Evolutionary conservation across 768 basidiomycete genomes (phyloP).

Genomic region (Ramaria sp.): DNA sequence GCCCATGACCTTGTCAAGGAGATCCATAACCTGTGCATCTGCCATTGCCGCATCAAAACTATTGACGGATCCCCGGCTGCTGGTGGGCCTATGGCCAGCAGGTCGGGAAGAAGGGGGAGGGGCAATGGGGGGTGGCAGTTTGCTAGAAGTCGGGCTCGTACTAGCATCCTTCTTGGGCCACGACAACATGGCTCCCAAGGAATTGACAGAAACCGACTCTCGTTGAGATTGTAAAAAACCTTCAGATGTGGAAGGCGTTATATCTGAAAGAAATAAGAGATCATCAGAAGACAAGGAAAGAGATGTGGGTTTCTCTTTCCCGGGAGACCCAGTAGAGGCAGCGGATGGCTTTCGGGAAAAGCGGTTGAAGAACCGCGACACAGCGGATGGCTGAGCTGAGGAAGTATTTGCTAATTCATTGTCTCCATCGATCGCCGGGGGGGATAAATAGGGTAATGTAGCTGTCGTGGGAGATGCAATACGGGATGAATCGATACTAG

Average conservation of each 20-base stretch:
- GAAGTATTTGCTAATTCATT: slow-evolving; percentile 9
- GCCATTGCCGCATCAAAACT: background rate
- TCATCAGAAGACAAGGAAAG: slow-evolving; percentile 70
- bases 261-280: slow-evolving; percentile 68
- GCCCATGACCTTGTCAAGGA: background rate
- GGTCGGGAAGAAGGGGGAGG: slow-evolving; percentile 18
- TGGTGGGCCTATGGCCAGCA: background rate
- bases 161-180: background rate
- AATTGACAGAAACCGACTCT: background rate
- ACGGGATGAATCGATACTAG: slow-evolving; percentile 4
- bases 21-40: background rate
- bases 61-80: background rate
- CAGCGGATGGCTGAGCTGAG: slow-evolving; percentile 41
- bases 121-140: slow-evolving; percentile 20
- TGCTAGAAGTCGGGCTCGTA: background rate
- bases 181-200: background rate
- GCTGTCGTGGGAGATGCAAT: background rate
- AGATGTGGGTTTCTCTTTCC: slow-evolving; percentile 30
- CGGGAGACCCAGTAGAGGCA: background rate
- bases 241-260: slow-evolving; percentile 31
- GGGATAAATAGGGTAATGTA: background rate
- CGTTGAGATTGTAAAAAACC: background rate
- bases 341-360: slow-evolving; percentile 44
- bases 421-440: background rate
- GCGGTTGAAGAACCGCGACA: slow-evolving; percentile 74